Evolutionary conservation across 2,329 filamentous ascomycete species (phyloP).

Genomic region (Hypoxylon sp.): DNA sequence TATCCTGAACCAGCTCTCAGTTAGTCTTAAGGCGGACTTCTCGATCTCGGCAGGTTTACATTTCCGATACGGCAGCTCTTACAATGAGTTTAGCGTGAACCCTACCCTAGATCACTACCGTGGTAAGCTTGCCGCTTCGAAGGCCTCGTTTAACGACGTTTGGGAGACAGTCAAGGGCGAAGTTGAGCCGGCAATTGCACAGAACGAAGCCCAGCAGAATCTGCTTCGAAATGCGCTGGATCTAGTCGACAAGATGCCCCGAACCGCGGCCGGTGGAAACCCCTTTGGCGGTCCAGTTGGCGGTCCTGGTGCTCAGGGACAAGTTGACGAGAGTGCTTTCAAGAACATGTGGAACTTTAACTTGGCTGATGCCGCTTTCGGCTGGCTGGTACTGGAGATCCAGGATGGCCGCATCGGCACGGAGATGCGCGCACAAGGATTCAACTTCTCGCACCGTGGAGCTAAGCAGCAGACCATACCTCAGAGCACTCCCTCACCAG

Average conservation of each 20-base stretch:
- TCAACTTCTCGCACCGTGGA: constrained; percentile 97
- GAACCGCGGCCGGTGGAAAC: constrained; percentile 93
- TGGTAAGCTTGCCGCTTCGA: constrained; percentile 96
- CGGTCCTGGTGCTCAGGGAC: constrained; percentile 80
- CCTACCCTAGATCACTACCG: constrained; percentile 98
- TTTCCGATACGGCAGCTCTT: constrained; percentile 98
- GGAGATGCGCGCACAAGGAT: constrained; percentile 98
- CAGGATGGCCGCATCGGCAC: constrained; percentile 97
- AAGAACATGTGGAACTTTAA: constrained; percentile 99
- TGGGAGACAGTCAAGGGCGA: constrained; percentile 99
- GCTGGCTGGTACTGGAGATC: constrained; percentile 94
- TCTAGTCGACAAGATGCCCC: constrained; percentile 98
- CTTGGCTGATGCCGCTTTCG: constrained; percentile 95
- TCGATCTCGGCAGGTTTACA: constrained; percentile 97
- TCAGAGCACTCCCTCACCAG: constrained; percentile 56
- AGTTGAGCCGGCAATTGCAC: constrained; percentile 92
- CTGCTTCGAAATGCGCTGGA: constrained; percentile 91
- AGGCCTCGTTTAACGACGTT: constrained; percentile 98
- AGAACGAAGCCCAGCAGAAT: constrained; percentile 94
- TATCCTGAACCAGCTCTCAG: constrained; percentile 96
- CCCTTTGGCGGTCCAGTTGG: constrained; percentile 91
- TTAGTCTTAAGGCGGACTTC: constrained; percentile 97
- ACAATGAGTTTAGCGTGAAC: constrained; percentile 99
- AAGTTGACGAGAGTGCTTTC: constrained; percentile 98
- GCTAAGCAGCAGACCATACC: constrained; percentile 77